These are phyloP conservation scores for Sarocladium oryzae DNA, from an alignment of 2,329 filamentous ascomycete genomes.

Conservation along the genomic window DNA sequence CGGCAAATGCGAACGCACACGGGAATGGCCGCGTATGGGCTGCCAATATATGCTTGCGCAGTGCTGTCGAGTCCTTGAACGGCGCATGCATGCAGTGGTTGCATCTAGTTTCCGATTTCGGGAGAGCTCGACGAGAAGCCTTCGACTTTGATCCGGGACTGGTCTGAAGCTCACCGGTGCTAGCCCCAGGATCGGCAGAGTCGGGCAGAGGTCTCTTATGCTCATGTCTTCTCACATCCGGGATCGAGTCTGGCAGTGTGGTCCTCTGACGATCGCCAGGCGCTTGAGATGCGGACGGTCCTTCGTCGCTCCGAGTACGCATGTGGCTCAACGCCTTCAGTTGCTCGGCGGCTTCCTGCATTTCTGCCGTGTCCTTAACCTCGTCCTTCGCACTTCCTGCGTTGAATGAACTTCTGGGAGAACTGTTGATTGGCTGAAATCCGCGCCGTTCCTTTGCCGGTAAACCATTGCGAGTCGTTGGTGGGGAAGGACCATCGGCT, in stretches of 20 bases:
- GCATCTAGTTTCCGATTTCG: conserved; percentile 57
- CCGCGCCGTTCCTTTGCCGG: not conserved
- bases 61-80: conserved; percentile 60
- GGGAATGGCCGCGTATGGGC: conserved; percentile 64
- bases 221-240: not conserved
- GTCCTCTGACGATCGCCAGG: conserved; percentile 1
- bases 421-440: conserved; percentile 6
- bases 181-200: not conserved
- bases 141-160: conserved; percentile 23
- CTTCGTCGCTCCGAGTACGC: conserved; percentile 46
- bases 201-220: not conserved
- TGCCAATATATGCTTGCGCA: conserved; percentile 61
- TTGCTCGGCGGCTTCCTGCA: conserved; percentile 63
- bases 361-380: conserved; percentile 58
- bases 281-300: conserved; percentile 8
- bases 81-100: conserved; percentile 56
- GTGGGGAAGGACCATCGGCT: conserved; percentile 13
- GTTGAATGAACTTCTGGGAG: not conserved
- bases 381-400: conserved; percentile 27
- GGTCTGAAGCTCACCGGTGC: not conserved
- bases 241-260: conserved; percentile 1
- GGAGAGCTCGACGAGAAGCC: conserved; percentile 38
- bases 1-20: conserved; percentile 74
- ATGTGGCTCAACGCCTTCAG: conserved; percentile 60
- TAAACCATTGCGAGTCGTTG: conserved; percentile 10